Evolutionary conservation across 306 rosid species (phyloP).

Genomic region (Prunus mume): DNA sequence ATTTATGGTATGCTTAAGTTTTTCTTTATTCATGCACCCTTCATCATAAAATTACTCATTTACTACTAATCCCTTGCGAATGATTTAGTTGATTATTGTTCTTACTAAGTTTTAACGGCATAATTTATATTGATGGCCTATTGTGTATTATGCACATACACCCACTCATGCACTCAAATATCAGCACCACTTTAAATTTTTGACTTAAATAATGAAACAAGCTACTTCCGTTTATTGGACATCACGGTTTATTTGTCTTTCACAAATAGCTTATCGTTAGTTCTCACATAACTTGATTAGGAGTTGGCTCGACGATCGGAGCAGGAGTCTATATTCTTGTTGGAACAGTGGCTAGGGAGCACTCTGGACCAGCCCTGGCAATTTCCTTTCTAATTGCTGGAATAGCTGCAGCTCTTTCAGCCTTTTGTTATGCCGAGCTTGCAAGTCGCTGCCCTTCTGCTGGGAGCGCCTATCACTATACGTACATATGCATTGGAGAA

Average conservation of each 20-base stretch:
- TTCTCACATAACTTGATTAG: constrained; percentile 31
- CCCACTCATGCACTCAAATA: neutral
- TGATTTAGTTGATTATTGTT: neutral
- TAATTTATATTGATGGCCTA: neutral
- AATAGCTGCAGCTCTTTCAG: constrained; percentile 90
- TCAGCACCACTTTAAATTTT: neutral
- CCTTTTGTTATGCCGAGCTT: constrained; percentile 95
- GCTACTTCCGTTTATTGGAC: neutral
- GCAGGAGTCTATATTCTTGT: constrained; percentile 97
- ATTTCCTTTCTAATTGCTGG: constrained; percentile 85
- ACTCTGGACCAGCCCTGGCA: constrained; percentile 82
- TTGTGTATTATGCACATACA: neutral
- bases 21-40: neutral
- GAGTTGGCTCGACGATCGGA: constrained; percentile 95
- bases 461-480: constrained; percentile 97
- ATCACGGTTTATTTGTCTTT: neutral
- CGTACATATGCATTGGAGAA: constrained; percentile 93
- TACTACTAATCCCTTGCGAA: neutral
- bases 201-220: neutral
- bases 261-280: neutral
- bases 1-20: neutral
- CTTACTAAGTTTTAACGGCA: neutral
- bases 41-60: neutral
- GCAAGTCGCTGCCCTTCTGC: constrained; percentile 96
- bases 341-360: constrained; percentile 95